Evolutionary conservation across 2,329 filamentous ascomycete species (phyloP).

Genomic region (Cladosporium halotolerans): DNA sequence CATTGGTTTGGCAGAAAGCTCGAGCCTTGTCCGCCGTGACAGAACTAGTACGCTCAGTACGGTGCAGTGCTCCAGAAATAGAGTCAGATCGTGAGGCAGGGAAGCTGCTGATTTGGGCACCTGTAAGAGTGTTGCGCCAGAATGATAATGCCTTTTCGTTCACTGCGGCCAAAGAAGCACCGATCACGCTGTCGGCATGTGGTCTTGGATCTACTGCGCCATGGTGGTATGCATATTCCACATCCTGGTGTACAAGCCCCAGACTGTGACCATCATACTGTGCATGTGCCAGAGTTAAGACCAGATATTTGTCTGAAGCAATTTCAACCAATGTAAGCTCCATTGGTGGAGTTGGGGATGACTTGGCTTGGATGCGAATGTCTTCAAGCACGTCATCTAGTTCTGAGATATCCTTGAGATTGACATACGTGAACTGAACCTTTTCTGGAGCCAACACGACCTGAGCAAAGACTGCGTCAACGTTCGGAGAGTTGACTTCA

Average conservation of each 20-base stretch:
- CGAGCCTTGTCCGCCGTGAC: conserved; percentile 40
- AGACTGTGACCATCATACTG: conserved; percentile 89
- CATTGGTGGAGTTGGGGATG: conserved; percentile 29
- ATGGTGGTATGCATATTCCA: conserved; percentile 55
- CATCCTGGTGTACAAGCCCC: conserved; percentile 63
- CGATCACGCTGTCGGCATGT: conserved; percentile 50
- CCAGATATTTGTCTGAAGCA: conserved; percentile 35
- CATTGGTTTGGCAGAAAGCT: conserved; percentile 58
- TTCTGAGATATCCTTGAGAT: conserved; percentile 20
- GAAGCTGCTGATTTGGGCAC: conserved; percentile 39
- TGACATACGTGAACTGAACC: conserved; percentile 32
- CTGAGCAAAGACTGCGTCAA: conserved; percentile 53
- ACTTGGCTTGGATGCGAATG: conserved; percentile 31
- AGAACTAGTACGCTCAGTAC: conserved; percentile 43
- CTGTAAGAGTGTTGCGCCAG: conserved; percentile 64
- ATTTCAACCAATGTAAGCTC: conserved; percentile 36
- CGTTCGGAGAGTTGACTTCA: conserved; percentile 54
- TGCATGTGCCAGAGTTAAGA: conserved; percentile 74
- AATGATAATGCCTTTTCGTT: conserved; percentile 50
- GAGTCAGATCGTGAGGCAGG: conserved; percentile 15
- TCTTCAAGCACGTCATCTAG: conserved; percentile 28
- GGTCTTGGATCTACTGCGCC: conserved; percentile 33
- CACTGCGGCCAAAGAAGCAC: conserved; percentile 45
- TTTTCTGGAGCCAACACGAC: conserved; percentile 36
- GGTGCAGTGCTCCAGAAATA: conserved; percentile 27